Percentiles rank a stretch among this genome's conserved stretches.
Evolutionary conservation across 1,284 basidiomycete species (phyloP).

Genomic region (Microbotryomycetes sp.): DNA sequence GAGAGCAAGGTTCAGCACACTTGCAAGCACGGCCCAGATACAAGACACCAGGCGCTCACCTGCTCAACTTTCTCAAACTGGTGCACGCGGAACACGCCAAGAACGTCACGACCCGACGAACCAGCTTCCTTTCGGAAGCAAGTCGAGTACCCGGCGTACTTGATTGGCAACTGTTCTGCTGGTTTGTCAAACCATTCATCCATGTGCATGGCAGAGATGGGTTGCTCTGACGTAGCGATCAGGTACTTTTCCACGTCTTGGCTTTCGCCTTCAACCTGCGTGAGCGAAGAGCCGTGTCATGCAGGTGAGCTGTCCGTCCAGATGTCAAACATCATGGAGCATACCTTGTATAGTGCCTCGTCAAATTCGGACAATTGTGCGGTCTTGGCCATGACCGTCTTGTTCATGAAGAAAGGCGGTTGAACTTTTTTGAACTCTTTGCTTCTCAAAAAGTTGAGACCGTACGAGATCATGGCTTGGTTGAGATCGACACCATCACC

Average conservation of each 20-base stretch:
- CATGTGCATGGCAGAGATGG: slow-evolving; percentile 88
- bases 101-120: slow-evolving; percentile 93
- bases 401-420: slow-evolving; percentile 98
- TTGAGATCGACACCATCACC: slow-evolving; percentile 96
- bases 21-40: background rate
- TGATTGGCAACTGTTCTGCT: slow-evolving; percentile 79
- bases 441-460: slow-evolving; percentile 82
- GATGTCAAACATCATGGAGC: slow-evolving; percentile 11
- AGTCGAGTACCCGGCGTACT: slow-evolving; percentile 67
- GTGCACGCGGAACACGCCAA: slow-evolving; percentile 99
- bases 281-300: background rate
- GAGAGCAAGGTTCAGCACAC: background rate
- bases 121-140: slow-evolving; percentile 99
- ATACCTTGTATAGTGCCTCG: slow-evolving; percentile 92
- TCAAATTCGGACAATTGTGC: slow-evolving; percentile 97
- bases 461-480: slow-evolving; percentile 91
- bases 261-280: slow-evolving; percentile 60
- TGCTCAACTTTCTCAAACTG: slow-evolving; percentile 98
- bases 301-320: background rate
- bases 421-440: slow-evolving; percentile 88
- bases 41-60: slow-evolving; percentile 37
- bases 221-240: slow-evolving; percentile 97
- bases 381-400: slow-evolving; percentile 93
- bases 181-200: slow-evolving; percentile 97
- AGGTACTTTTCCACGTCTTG: slow-evolving; percentile 97